These are phyloP conservation scores for Parachaetomium inaequale DNA, from an alignment of 495 filamentous ascomycete species.

Conservation along the genomic window DNA sequence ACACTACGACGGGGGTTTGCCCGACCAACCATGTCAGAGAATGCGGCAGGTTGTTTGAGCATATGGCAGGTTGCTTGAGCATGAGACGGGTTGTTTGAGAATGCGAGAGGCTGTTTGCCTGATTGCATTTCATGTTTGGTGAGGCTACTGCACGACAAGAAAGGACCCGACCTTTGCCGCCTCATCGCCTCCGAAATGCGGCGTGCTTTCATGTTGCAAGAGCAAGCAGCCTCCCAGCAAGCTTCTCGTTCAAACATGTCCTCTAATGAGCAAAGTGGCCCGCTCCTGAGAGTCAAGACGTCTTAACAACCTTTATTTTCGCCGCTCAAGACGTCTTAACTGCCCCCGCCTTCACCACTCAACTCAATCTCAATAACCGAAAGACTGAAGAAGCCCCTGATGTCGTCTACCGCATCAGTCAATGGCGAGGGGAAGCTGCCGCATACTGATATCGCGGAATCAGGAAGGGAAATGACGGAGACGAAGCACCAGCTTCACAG, in stretches of 20 bases:
- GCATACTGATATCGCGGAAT: background rate
- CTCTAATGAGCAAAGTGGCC: background rate
- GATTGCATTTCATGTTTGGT: background rate
- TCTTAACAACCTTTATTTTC: too few species aligned
- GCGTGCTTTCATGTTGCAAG: too few species aligned
- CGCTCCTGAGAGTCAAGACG: too few species aligned
- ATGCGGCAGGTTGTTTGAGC: too few species aligned
- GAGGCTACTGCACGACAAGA: background rate
- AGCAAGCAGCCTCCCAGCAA: too few species aligned
- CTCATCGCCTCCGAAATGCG: background rate
- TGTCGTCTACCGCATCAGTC: background rate
- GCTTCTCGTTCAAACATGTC: too few species aligned
- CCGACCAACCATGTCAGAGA: background rate
- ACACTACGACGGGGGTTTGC: too few species aligned
- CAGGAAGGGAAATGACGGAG: background rate
- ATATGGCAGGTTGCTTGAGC: background rate
- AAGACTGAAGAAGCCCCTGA: background rate
- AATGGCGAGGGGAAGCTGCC: background rate
- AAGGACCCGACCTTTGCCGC: background rate
- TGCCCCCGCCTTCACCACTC: too few species aligned
- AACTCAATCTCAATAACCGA: background rate
- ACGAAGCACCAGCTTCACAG: too few species aligned
- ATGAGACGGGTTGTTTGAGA: too few species aligned
- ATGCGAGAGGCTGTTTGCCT: background rate
- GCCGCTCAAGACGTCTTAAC: background rate